Conservation (phyloP, 192 early-diverging fungal genomes). For the Backusella westeae region DNA sequence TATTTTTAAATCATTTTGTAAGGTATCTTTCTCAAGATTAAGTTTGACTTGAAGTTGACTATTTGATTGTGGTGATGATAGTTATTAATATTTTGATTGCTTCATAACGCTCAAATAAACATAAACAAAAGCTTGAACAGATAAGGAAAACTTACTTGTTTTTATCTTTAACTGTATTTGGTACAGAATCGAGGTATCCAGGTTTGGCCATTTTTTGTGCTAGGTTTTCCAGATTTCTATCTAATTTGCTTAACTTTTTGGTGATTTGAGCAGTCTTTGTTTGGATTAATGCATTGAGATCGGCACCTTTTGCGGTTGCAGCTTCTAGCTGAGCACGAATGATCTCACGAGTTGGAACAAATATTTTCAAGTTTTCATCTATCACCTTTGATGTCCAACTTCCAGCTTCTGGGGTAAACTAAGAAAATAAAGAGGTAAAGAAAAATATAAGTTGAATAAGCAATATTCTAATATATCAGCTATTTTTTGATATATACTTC, state of each 20-base stretch:
- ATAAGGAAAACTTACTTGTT: slow-evolving; percentile 34
- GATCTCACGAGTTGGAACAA: slow-evolving; percentile 33
- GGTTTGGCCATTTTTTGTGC: slow-evolving; percentile 22
- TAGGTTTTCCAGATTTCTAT: slow-evolving; percentile 29
- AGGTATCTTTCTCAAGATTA: slow-evolving; percentile 11
- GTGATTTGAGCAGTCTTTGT: slow-evolving; percentile 15
- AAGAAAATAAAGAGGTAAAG: background rate
- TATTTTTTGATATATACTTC: slow-evolving; percentile 19
- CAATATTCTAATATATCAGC: background rate
- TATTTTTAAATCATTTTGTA: slow-evolving; percentile 13
- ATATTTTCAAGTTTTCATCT: slow-evolving; percentile 32
- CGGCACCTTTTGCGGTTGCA: slow-evolving; percentile 14
- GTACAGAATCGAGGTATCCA: slow-evolving; percentile 31
- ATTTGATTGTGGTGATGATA: background rate
- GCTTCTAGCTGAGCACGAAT: slow-evolving; percentile 24
- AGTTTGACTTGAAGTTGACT: slow-evolving; percentile 14
- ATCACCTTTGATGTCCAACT: slow-evolving; percentile 24
- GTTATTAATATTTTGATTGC: background rate
- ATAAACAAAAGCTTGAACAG: background rate
- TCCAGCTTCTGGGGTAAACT: background rate
- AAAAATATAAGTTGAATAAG: background rate
- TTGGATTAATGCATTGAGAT: slow-evolving; percentile 4
- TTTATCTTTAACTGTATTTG: slow-evolving; percentile 28
- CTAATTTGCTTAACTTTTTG: slow-evolving; percentile 34
- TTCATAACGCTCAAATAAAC: background rate